Evolutionary conservation across 1,284 basidiomycete species (phyloP).

Genomic region (Fomitopsis pinicola): DNA sequence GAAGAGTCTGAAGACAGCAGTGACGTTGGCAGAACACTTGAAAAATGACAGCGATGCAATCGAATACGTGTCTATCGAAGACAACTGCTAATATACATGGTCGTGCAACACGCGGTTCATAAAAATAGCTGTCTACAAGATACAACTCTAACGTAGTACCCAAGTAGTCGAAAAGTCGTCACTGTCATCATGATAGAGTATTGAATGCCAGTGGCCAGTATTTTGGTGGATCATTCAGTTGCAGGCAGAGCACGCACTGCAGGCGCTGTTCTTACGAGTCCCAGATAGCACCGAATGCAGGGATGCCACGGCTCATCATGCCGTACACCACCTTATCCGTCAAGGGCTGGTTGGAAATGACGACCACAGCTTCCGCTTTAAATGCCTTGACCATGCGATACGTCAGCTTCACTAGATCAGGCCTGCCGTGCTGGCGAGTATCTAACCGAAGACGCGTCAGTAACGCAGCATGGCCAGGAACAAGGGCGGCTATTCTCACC

Average conservation of each 20-base stretch:
- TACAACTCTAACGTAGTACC: not conserved
- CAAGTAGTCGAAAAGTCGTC: not conserved
- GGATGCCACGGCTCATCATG: conserved; percentile 53
- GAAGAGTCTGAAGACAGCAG: too few relatives aligned
- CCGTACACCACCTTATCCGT: conserved; percentile 57
- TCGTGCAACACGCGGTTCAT: not conserved
- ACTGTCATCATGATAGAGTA: not conserved
- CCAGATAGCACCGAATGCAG: conserved; percentile 57
- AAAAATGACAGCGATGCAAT: not conserved
- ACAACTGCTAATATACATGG: not conserved
- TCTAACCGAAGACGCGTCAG: conserved; percentile 24
- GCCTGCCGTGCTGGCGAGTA: conserved; percentile 53
- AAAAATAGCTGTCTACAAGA: not conserved
- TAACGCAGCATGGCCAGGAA: not conserved
- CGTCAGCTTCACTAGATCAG: conserved; percentile 56
- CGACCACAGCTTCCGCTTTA: conserved; percentile 55
- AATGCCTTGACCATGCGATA: conserved; percentile 52
- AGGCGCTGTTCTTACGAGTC: conserved; percentile 30
- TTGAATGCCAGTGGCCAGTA: too few relatives aligned
- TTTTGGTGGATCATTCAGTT: too few relatives aligned
- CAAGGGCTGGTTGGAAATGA: conserved; percentile 56
- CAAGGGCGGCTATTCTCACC: conserved; percentile 28
- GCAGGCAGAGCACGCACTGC: not conserved
- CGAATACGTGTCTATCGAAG: not conserved
- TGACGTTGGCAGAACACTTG: not conserved